Evolutionary conservation across 2,329 filamentous ascomycete genomes (phyloP).

Genomic region (Fusarium denticulatum): DNA sequence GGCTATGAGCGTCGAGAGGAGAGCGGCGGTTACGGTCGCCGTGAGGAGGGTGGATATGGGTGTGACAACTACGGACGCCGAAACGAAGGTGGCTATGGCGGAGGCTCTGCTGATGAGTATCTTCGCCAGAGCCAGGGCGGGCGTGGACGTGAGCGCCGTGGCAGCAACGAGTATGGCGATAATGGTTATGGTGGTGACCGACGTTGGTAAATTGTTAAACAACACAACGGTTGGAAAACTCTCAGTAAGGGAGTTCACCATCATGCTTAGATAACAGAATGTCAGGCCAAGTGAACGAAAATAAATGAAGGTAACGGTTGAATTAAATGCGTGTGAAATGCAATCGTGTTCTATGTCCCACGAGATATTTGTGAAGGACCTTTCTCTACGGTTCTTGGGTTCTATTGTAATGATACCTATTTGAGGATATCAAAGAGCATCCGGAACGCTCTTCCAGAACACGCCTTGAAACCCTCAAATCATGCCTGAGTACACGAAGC

Average conservation of each 20-base stretch:
- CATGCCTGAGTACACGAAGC: not conserved
- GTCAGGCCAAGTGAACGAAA: slow-evolving; percentile 3
- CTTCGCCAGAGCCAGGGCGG: slow-evolving; percentile 34
- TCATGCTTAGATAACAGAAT: slow-evolving; percentile 1
- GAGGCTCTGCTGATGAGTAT: slow-evolving; percentile 40
- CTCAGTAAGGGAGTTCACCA: not conserved
- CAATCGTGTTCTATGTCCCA: not conserved
- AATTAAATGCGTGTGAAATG: not conserved
- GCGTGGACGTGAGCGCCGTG: slow-evolving; percentile 23
- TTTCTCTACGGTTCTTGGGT: not conserved
- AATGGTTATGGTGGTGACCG: slow-evolving; percentile 40
- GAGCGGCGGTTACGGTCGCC: slow-evolving; percentile 31
- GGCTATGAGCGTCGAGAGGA: slow-evolving; percentile 36
- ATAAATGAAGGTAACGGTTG: not conserved
- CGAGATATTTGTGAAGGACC: not conserved
- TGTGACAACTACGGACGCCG: slow-evolving; percentile 40
- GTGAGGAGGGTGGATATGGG: slow-evolving; percentile 36
- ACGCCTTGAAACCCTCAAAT: not conserved
- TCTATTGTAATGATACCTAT: not conserved
- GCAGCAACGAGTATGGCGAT: slow-evolving; percentile 23
- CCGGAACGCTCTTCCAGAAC: not conserved
- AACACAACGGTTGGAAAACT: not conserved
- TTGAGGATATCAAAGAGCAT: not conserved
- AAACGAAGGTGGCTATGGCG: slow-evolving; percentile 43
- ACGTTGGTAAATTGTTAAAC: slow-evolving; percentile 35